Evolutionary conservation across 2,329 filamentous ascomycete species (phyloP).

Genomic region (Scedosporium boydii): DNA sequence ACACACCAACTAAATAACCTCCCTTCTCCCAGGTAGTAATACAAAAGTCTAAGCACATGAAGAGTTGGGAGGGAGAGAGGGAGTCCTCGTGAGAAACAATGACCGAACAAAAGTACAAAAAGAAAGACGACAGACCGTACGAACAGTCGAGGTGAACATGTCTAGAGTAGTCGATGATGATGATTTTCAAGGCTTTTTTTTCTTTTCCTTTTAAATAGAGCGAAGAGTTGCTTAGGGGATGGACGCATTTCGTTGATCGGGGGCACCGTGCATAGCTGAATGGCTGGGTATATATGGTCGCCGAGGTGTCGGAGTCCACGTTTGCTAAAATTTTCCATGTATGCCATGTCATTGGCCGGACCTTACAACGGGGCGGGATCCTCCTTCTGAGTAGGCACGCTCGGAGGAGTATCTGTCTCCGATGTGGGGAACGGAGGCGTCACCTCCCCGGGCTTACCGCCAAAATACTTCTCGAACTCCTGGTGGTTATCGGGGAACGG

Average conservation of each 20-base stretch:
- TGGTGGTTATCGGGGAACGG: conserved; percentile 74
- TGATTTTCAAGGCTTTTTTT: too few species aligned
- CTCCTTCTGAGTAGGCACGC: background rate
- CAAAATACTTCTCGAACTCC: conserved; percentile 94
- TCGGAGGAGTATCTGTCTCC: conserved; percentile 27
- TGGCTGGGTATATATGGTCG: too few species aligned
- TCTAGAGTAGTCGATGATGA: too few species aligned
- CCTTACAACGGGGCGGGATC: conserved; percentile 1
- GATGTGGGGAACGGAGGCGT: conserved; percentile 48
- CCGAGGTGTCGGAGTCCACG: too few species aligned
- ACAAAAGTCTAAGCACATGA: conserved; percentile 1
- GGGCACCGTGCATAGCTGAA: too few species aligned
- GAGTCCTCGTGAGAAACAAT: background rate
- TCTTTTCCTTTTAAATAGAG: too few species aligned
- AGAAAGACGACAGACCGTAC: background rate
- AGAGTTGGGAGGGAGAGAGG: conserved; percentile 2
- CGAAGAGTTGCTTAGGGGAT: too few species aligned
- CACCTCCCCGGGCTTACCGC: conserved; percentile 41
- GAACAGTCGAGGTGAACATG: background rate
- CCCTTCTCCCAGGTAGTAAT: conserved; percentile 3
- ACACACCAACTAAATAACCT: background rate
- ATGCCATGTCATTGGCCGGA: background rate
- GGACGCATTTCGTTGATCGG: too few species aligned
- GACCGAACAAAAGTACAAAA: background rate
- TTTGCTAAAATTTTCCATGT: background rate